Conservation (phyloP, 176 grass and related monocot species). For the Dendrocalamus sinicus region DNA sequence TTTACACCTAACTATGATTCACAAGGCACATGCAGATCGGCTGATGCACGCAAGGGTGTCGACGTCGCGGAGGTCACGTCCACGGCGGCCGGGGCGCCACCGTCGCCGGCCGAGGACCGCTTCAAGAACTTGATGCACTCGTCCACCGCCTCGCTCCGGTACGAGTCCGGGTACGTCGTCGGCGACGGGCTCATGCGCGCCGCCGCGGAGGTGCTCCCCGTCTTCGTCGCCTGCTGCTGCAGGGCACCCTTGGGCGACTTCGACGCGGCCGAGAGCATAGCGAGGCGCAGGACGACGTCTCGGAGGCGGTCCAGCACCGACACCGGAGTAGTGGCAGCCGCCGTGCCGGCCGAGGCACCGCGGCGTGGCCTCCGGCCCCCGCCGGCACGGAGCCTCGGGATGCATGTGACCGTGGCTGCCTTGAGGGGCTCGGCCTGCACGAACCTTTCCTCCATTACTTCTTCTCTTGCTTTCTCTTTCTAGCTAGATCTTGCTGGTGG, state of each 20-base stretch:
- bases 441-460: constrained; percentile 32
- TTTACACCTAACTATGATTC: constrained; percentile 26
- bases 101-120: constrained; percentile 58
- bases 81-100: neutral
- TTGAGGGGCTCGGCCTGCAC: constrained; percentile 39
- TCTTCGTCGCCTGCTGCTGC: neutral
- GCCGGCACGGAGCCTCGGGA: constrained; percentile 65
- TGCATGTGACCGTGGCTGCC: constrained; percentile 52
- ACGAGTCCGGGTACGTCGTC: constrained; percentile 52
- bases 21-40: constrained; percentile 41
- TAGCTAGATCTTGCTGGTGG: neutral
- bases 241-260: neutral
- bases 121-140: constrained; percentile 94
- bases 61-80: neutral
- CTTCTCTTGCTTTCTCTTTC: neutral
- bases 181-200: constrained; percentile 46
- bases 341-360: neutral
- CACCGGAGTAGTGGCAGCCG: constrained; percentile 10
- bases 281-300: constrained; percentile 59
- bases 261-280: constrained; percentile 56
- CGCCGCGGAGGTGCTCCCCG: neutral
- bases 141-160: constrained; percentile 86
- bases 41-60: constrained; percentile 28
- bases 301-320: constrained; percentile 73
- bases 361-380: constrained; percentile 21